These are phyloP conservation scores for Zygoascus hellenicus DNA, from an alignment of 1,139 yeast species.

Conservation along the genomic window DNA sequence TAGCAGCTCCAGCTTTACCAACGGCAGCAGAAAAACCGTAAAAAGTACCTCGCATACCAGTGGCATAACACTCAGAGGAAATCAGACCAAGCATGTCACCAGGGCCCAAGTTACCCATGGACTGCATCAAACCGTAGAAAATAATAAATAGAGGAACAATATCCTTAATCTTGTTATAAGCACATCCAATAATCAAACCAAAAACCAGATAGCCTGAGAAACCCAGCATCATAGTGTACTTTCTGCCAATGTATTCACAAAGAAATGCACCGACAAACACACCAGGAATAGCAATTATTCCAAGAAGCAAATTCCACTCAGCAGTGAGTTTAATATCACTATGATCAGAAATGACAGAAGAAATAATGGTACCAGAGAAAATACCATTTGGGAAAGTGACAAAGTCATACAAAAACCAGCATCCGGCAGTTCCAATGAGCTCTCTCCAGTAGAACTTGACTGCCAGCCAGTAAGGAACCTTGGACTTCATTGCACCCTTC, in stretches of 20 bases:
- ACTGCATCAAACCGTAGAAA: slow-evolving; percentile 55
- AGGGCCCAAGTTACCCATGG: slow-evolving; percentile 67
- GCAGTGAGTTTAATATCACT: slow-evolving; percentile 43
- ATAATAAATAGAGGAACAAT: slow-evolving; percentile 52
- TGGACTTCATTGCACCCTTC: slow-evolving; percentile 45
- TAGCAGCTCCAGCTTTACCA: slow-evolving; percentile 53
- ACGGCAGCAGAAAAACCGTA: slow-evolving; percentile 49
- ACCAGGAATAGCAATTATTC: slow-evolving; percentile 52
- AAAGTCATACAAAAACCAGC: slow-evolving; percentile 62
- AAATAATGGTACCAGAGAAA: slow-evolving; percentile 49
- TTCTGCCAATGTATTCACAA: slow-evolving; percentile 51
- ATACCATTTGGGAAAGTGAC: slow-evolving; percentile 63
- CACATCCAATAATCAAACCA: slow-evolving; percentile 54
- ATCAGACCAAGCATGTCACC: slow-evolving; percentile 69
- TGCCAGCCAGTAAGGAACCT: slow-evolving; percentile 49
- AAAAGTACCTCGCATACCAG: slow-evolving; percentile 67
- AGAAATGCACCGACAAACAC: slow-evolving; percentile 51
- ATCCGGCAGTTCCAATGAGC: slow-evolving; percentile 50
- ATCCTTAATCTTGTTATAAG: slow-evolving; percentile 43
- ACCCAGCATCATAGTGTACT: slow-evolving; percentile 53
- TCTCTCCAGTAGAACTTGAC: slow-evolving; percentile 51
- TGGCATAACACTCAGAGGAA: slow-evolving; percentile 65
- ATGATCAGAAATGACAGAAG: slow-evolving; percentile 39
- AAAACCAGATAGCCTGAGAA: slow-evolving; percentile 54
- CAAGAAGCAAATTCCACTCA: slow-evolving; percentile 55